phyloP scores from a whole-genome alignment of 495 filamentous ascomycete species.

The Hypomontagnella submonticulosa region DNA sequence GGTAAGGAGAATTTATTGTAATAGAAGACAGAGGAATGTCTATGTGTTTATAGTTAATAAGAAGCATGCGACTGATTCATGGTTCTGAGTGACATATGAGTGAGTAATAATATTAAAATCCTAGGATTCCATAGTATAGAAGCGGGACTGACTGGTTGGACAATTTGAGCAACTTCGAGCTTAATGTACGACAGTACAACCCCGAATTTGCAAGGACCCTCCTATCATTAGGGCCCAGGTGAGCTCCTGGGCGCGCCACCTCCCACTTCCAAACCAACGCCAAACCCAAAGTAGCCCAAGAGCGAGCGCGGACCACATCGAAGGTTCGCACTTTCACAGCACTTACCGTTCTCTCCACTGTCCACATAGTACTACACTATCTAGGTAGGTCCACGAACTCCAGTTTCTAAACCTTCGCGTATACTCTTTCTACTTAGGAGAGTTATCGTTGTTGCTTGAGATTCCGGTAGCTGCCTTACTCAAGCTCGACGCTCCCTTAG shows the following conservation, averaged over 20 bases:
- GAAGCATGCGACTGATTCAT: no score
- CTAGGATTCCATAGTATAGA: not conserved
- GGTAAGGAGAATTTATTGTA: constrained; percentile 7
- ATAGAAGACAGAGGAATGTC: not conserved
- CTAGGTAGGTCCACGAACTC: constrained; percentile 19
- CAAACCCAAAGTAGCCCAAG: constrained; percentile 32
- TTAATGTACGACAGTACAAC: not conserved
- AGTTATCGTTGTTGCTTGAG: constrained; percentile 37
- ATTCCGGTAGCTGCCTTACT: constrained; percentile 2
- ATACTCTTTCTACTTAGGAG: constrained; percentile 27
- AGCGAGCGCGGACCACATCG: constrained; percentile 30
- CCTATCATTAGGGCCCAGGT: constrained; percentile 3
- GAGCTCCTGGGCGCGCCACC: constrained; percentile 11
- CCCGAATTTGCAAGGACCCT: constrained; percentile 13
- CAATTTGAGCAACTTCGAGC: constrained; percentile 20
- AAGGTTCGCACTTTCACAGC: constrained; percentile 16
- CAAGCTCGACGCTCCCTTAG: constrained; percentile 16
- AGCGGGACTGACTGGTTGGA: constrained; percentile 1
- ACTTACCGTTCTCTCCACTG: constrained; percentile 28
- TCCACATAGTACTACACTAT: constrained; percentile 10
- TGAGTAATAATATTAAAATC: no score
- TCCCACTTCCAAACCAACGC: constrained; percentile 16
- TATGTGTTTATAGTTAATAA: no score
- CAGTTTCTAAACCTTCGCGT: constrained; percentile 34
- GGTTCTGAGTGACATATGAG: no score